A percentile compares a stretch with the other conserved stretches of the same genome.
Evolutionary conservation across 352 stramenopile species (phyloP).

Genomic region (Globisporangium paroecandrum): DNA sequence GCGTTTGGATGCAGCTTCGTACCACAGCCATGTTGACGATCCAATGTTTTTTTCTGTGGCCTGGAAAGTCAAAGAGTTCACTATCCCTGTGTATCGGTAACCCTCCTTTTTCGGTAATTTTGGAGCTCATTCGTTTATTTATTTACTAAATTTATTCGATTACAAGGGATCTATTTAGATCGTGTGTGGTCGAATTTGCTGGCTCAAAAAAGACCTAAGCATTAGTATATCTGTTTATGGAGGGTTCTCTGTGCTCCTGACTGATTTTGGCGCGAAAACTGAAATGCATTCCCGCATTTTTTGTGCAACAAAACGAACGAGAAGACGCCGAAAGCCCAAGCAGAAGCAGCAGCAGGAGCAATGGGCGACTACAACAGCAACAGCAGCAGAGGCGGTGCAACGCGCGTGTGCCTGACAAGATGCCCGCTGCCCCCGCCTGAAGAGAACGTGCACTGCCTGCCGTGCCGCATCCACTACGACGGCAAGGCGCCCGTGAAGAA

Average conservation of each 20-base stretch:
- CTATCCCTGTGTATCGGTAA: neutral
- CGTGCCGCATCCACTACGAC: constrained; percentile 70
- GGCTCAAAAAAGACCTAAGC: neutral
- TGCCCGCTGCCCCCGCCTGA: constrained; percentile 60
- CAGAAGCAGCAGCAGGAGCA: neutral
- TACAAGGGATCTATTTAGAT: neutral
- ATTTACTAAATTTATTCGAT: neutral
- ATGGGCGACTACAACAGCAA: neutral
- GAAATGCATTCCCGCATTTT: neutral
- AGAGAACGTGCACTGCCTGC: constrained; percentile 65
- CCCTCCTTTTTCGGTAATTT: neutral
- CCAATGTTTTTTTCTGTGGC: neutral
- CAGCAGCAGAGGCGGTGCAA: constrained; percentile 6
- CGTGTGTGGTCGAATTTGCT: neutral
- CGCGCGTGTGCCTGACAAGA: constrained; percentile 66
- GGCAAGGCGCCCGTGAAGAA: constrained; percentile 63
- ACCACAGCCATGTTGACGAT: constrained; percentile 9
- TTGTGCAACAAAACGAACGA: neutral
- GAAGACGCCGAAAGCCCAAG: neutral
- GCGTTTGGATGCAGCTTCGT: neutral
- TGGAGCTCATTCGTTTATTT: neutral
- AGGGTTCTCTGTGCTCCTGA: neutral
- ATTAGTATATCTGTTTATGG: neutral
- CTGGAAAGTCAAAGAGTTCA: neutral
- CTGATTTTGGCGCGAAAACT: constrained; percentile 3